Evolutionary conservation across 768 basidiomycete species (phyloP).

Genomic region (Lactarius vividus): DNA sequence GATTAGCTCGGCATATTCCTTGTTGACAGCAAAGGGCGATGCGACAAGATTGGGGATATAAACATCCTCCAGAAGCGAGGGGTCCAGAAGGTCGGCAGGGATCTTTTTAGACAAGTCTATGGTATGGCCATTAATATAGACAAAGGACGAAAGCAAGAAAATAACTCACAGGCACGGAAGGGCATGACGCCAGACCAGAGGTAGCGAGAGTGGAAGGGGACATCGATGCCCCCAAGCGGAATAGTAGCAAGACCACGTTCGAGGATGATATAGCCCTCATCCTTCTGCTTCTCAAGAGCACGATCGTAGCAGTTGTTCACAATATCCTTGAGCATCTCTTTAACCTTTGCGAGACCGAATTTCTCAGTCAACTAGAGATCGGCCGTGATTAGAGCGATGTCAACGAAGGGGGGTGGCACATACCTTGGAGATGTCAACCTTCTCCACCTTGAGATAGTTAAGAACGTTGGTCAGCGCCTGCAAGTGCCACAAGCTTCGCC

Average conservation of each 20-base stretch:
- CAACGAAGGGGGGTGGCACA: background rate
- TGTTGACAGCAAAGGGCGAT: constrained; percentile 77
- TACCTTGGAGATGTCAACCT: constrained; percentile 89
- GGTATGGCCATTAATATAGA: background rate
- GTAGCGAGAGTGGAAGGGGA: constrained; percentile 99
- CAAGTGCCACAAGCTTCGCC: constrained; percentile 93
- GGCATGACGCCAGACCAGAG: constrained; percentile 98
- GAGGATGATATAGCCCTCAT: constrained; percentile 86
- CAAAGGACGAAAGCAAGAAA: constrained; percentile 4
- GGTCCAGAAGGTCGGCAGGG: constrained; percentile 85
- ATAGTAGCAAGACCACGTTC: constrained; percentile 97
- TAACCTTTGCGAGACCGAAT: constrained; percentile 88
- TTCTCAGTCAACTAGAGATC: constrained; percentile 72
- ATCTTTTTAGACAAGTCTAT: constrained; percentile 97
- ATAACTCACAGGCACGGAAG: constrained; percentile 87
- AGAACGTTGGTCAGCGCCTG: constrained; percentile 95
- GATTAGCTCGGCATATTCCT: constrained; percentile 89
- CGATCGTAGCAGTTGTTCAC: constrained; percentile 76
- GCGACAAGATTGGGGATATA: constrained; percentile 98
- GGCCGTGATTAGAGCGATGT: constrained; percentile 3
- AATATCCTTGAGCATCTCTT: constrained; percentile 93
- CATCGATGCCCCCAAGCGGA: constrained; percentile 94
- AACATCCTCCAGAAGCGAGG: constrained; percentile 90
- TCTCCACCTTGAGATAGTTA: constrained; percentile 95
- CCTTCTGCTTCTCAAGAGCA: constrained; percentile 73